Evolutionary conservation across 2,329 filamentous ascomycete species (phyloP).

Genomic region (Apiospora saccharicola): DNA sequence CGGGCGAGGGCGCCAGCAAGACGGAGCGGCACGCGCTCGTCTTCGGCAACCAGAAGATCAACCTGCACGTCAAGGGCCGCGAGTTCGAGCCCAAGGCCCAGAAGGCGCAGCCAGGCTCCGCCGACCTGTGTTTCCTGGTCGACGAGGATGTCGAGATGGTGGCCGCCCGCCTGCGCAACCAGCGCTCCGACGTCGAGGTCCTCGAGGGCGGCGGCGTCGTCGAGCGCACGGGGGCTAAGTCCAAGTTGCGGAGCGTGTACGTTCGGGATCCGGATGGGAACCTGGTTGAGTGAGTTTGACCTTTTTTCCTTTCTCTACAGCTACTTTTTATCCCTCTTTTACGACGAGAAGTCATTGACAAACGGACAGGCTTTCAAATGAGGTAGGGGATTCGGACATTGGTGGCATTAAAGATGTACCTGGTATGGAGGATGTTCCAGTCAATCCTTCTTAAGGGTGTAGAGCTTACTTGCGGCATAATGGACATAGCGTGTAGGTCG

Average conservation of each 20-base stretch:
- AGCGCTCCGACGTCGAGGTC: conserved; percentile 51
- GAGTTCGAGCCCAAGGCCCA: conserved; percentile 68
- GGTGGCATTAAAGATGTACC: conserved; percentile 9
- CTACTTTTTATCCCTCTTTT: background rate
- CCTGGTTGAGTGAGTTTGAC: conserved; percentile 62
- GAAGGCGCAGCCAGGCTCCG: conserved; percentile 61
- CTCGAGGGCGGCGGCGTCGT: conserved; percentile 60
- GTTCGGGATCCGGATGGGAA: conserved; percentile 68
- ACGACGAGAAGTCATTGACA: background rate
- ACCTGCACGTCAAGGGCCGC: conserved; percentile 63
- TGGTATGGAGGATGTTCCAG: background rate
- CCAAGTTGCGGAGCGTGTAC: conserved; percentile 64
- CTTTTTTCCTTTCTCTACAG: background rate
- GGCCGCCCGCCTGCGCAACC: conserved; percentile 48
- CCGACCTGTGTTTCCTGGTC: conserved; percentile 67
- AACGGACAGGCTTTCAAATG: conserved; percentile 23
- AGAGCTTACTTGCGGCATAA: background rate
- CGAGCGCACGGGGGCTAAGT: conserved; percentile 61
- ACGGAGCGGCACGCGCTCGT: conserved; percentile 57
- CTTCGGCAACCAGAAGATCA: conserved; percentile 68
- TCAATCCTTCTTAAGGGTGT: background rate
- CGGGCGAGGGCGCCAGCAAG: conserved; percentile 33
- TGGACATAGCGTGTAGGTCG: background rate
- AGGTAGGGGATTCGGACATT: conserved; percentile 6
- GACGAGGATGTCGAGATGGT: conserved; percentile 57